Evolutionary conservation across 257 asterid genomes (phyloP), one percentile per base, ranked within the genome.

Genomic region (Scutellaria galericulata): DNA sequence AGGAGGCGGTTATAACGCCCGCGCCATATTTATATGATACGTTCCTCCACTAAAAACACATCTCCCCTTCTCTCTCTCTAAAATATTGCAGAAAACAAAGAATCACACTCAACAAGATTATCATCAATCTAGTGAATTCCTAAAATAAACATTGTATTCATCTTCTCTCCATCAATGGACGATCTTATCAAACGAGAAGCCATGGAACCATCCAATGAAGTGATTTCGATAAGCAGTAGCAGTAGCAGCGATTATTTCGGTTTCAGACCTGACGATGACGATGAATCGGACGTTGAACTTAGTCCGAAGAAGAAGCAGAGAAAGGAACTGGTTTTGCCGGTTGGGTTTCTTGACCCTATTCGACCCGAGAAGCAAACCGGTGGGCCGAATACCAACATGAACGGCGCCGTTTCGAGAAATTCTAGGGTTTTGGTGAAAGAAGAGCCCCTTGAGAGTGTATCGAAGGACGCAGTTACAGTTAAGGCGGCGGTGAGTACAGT

Each of bases 331-430:
- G 77, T 83, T 24, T 64, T 88, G 78, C 96, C 93, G 4, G 50
- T 78, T 0, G 93, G 96, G 5, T 90, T 90, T 85, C 96, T 90
- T 1, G 96, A 90, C 18, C 97, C 95, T 12, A 79, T 86, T 20
- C 48, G 64, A 0, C 75, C 76, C 24, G 0, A 31, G 37, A 5
- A 31, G 5, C 37, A 4, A 4, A 31, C 37, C 37, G 37, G 37
- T 31, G 37, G 5, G 37, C 37, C 5, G 37, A 31, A 5, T 2
- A 31, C 37, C 37, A 31, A 2, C 37, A 45, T 5, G 39, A 31
- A 9, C 14, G 40, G 55, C 9, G 67, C 35, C 40, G 67, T n/a
- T 70, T 15, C 57, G 20, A 9, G 37, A 31, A 31, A 31, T 22
- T 7, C 8, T 9, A 6, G 6, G 6, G 52, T 6, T 50, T 5